Evolutionary conservation across 2,329 filamentous ascomycete genomes (phyloP), one percentile per base, ranked within the genome.

Genomic region (Chaetothyriales sp.): DNA sequence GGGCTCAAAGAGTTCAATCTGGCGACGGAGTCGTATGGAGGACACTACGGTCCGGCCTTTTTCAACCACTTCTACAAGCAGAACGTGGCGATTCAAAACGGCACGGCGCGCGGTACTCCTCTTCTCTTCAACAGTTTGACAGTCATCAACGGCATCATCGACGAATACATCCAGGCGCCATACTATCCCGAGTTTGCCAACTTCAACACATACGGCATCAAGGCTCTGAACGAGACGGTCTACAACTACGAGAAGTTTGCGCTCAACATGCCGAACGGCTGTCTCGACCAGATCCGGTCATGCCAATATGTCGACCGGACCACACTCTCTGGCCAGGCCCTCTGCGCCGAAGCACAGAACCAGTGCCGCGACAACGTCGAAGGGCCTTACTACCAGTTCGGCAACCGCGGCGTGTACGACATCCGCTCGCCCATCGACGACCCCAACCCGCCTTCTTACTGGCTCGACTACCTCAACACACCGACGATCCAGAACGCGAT

Each of bases 381-480:
- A 60, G 62, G 67, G 0, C 72, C 74, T 0, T 84, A 81, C 66
- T 76, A 73, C 61, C 63, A 64, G 18, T 75, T 74, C 53, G 65
- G 66, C 47, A 73, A 72, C 3, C 72, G 77, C 25, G 78, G 78
- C 48, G 65, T 70, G 6, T 83, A 83, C 59, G 80, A 83, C 53
- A 76, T 84, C 51, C 72, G 79, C 5, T 74, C 79, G 49, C 69
- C 73, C 12, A 65, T 59, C 54, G 49, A 70, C 28, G 74, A 84
- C 60, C 78, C 83, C 0, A 82, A 82, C 54, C 83, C 84, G 2
- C 72, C 79, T 0, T 67, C 65, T 36, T 78, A 76, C 49, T 83
- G 81, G 62, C 58, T 71, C 18, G 73, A 63, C 72, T 89, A 80
- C 60, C 69, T 83, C 28, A 81, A 82, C 63, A 70, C 68, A 1